Evolutionary conservation across 768 basidiomycete genomes (phyloP).

Genomic region (Mycena vitilis): DNA sequence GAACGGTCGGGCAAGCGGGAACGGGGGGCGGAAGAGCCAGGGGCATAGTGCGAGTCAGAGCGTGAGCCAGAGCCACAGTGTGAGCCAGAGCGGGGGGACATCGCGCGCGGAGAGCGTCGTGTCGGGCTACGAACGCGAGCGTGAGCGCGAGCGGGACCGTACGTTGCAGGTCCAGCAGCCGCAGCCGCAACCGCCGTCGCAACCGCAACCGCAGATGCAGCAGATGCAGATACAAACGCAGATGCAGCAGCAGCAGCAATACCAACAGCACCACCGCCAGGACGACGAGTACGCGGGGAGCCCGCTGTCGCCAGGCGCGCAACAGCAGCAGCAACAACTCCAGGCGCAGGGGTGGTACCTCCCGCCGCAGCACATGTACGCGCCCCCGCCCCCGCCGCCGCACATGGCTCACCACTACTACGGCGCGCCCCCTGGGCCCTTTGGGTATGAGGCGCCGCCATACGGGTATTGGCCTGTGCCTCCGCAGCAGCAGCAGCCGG

Average conservation of each 20-base stretch:
- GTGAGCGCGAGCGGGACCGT: not conserved
- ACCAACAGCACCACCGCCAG: not conserved
- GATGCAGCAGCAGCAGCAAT: not conserved
- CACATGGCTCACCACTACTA: not conserved
- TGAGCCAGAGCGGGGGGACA: constrained; percentile 19
- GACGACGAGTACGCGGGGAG: not conserved
- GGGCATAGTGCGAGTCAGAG: constrained; percentile 15
- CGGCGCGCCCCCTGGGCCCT: constrained; percentile 3
- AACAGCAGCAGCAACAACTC: constrained; percentile 2
- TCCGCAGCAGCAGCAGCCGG: not conserved
- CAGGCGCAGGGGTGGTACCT: constrained; percentile 10
- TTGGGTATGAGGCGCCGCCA: constrained; percentile 9
- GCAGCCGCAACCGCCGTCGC: not conserved
- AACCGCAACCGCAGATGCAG: not conserved
- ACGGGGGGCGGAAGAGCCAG: constrained; percentile 7
- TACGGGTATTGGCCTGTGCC: constrained; percentile 7
- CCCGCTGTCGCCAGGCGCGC: not conserved
- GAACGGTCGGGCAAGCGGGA: not conserved
- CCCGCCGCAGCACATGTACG: constrained; percentile 8
- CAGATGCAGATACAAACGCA: not conserved
- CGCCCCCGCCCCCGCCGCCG: constrained; percentile 10
- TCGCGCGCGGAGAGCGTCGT: constrained; percentile 32
- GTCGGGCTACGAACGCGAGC: constrained; percentile 3
- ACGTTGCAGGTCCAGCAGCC: not conserved
- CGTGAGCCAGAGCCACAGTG: constrained; percentile 12